Percentiles rank a stretch among this genome's conserved stretches.
Conservation (phyloP, 257 asterid genomes). For the Solanum megistacrolobum region DNA sequence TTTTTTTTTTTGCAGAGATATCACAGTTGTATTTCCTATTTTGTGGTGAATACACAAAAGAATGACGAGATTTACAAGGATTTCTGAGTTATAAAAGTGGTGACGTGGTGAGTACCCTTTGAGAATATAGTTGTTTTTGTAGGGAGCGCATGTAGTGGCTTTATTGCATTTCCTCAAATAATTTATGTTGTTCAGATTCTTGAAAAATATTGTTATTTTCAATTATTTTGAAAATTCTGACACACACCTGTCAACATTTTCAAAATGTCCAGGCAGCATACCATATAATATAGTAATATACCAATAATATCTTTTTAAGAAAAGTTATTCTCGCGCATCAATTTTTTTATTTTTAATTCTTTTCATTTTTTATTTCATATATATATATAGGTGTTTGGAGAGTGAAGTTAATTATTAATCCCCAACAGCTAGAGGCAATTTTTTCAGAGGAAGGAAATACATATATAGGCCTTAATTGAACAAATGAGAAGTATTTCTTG, state of each 20-base stretch:
- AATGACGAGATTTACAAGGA: slow-evolving; percentile 4
- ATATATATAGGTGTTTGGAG: too few species aligned
- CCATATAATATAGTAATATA: too few species aligned
- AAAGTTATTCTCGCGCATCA: neutral
- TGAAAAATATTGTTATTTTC: too few species aligned
- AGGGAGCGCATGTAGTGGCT: neutral
- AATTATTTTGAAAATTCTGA: too few species aligned
- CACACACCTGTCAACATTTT: too few species aligned
- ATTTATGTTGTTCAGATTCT: too few species aligned
- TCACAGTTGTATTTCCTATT: slow-evolving; percentile 27
- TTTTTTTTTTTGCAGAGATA: slow-evolving; percentile 13
- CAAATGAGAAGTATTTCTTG: neutral
- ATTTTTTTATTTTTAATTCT: neutral
- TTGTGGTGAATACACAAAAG: slow-evolving; percentile 3
- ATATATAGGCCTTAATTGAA: slow-evolving; percentile 63
- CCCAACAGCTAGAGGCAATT: slow-evolving; percentile 19
- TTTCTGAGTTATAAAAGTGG: neutral
- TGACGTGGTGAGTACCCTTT: neutral
- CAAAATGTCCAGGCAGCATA: too few species aligned
- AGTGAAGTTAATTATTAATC: too few species aligned
- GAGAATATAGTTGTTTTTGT: too few species aligned
- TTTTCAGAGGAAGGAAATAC: slow-evolving; percentile 46
- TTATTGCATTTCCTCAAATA: neutral
- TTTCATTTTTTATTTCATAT: too few species aligned
- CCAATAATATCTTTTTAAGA: neutral